Evolutionary conservation across 148 eudicot species (phyloP), one percentile per base, ranked within the genome.

Genomic region (Bassia scoparia): DNA sequence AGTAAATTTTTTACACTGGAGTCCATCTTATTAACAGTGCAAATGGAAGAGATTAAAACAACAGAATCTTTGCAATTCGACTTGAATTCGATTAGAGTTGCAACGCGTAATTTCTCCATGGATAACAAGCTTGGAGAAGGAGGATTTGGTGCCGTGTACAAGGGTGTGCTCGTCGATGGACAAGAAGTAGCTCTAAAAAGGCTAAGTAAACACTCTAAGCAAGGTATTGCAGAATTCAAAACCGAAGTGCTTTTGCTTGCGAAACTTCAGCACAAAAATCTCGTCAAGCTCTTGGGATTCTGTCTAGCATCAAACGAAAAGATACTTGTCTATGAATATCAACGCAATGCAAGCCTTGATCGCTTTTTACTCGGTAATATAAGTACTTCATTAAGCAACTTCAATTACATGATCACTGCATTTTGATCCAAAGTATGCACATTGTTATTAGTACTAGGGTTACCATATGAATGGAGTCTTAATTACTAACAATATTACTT

Each of bases 101-200:
- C 78, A 6, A 74, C 77, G 7, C 68, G 46, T 29, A 49, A 74
- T 27, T 79, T 74, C 67, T 50, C 74, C 12, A 15, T 59, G 1
- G 73, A 61, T 52, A 74, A 43, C 35, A 74, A 61, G 74, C 70
- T 79, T 0, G 81, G 81, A 35, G 78, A 79, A 29, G 81, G 81
- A 41, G 81, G 81, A 35, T 79, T 79, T 12, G 81, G 81, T 23
- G 21, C 41, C 7, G 81, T 79, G 38, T 79, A 73, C 78, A 79
- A 79, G 78, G 80, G 80, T 34, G 65, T 38, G 49, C 65, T 77
- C 26, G 70, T 34, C 26, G 65, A 26, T 44, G 80, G 80, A 53
- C 61, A 79, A 31, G 54, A 74, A 46, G 48, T 79, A 53, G 81
- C 81, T 4, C 68, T 79, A 14, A 79, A 79, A 49, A 79, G 77